phyloP scores from a whole-genome alignment of 345 rosid species.

The Pugionium cornutum region DNA sequence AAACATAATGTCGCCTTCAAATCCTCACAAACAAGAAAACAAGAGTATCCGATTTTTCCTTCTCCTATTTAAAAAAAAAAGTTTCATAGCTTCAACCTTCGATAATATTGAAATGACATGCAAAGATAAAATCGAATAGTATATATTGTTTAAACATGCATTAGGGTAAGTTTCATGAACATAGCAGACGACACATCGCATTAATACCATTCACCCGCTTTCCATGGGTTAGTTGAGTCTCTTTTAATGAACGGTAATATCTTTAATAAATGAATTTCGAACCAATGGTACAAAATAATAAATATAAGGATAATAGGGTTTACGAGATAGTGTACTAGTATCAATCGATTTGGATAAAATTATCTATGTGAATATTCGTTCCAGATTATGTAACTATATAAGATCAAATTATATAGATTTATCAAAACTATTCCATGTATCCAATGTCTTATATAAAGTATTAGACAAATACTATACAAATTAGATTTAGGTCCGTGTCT shows the following conservation, averaged over 20 bases:
- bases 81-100: too few species aligned
- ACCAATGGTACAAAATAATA: neutral
- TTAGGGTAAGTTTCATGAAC: constrained; percentile 13
- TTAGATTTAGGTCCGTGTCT: too few species aligned
- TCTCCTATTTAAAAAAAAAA: neutral
- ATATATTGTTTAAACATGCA: constrained; percentile 19
- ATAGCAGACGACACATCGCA: constrained; percentile 1
- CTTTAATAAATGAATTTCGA: neutral
- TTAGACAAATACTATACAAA: neutral
- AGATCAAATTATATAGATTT: too few species aligned
- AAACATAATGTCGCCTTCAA: constrained; percentile 20
- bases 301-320: neutral
- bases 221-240: constrained; percentile 20
- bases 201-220: constrained; percentile 20
- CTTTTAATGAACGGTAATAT: constrained; percentile 20
- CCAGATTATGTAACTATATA: too few species aligned
- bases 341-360: neutral
- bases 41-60: neutral
- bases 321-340: neutral
- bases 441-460: too few species aligned
- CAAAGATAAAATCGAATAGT: neutral
- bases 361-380: neutral
- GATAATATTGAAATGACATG: too few species aligned
- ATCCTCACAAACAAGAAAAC: neutral
- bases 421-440: too few species aligned